Evolutionary conservation across 495 filamentous ascomycete species (phyloP).

Genomic region (Annulohypoxylon nitens): DNA sequence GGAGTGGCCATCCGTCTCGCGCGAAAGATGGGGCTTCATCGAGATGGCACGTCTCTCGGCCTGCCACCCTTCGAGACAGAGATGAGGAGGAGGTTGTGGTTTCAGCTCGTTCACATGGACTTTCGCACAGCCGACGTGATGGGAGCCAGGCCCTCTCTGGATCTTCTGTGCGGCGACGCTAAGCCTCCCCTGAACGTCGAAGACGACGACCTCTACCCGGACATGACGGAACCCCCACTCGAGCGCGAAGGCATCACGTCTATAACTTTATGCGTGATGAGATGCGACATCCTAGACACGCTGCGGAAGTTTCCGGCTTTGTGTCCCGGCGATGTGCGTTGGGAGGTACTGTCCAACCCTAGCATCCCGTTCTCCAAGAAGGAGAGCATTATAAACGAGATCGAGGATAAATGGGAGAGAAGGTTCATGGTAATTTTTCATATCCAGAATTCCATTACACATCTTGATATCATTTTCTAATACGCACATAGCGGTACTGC

Average conservation of each 20-base stretch:
- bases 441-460: no score
- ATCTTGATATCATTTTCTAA: no score
- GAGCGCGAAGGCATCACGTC: slow-evolving; percentile 41
- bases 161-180: slow-evolving; percentile 25
- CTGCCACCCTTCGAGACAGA: slow-evolving; percentile 55
- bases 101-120: slow-evolving; percentile 50
- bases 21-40: slow-evolving; percentile 64
- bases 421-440: slow-evolving; percentile 12
- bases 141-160: slow-evolving; percentile 70
- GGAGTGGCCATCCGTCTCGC: slow-evolving; percentile 64
- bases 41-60: slow-evolving; percentile 58
- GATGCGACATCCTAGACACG: slow-evolving; percentile 44
- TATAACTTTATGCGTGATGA: slow-evolving; percentile 29
- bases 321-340: slow-evolving; percentile 39
- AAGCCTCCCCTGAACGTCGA: slow-evolving; percentile 57
- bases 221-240: slow-evolving; percentile 44
- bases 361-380: slow-evolving; percentile 57
- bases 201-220: slow-evolving; percentile 54
- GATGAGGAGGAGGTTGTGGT: slow-evolving; percentile 58
- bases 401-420: slow-evolving; percentile 31
- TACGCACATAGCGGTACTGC: slow-evolving; percentile 16
- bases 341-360: slow-evolving; percentile 53
- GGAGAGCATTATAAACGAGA: slow-evolving; percentile 23
- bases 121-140: slow-evolving; percentile 58
- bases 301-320: slow-evolving; percentile 5